phyloP scores from a whole-genome alignment of 164 flowering plant species.

The Echeveria elegans region DNA sequence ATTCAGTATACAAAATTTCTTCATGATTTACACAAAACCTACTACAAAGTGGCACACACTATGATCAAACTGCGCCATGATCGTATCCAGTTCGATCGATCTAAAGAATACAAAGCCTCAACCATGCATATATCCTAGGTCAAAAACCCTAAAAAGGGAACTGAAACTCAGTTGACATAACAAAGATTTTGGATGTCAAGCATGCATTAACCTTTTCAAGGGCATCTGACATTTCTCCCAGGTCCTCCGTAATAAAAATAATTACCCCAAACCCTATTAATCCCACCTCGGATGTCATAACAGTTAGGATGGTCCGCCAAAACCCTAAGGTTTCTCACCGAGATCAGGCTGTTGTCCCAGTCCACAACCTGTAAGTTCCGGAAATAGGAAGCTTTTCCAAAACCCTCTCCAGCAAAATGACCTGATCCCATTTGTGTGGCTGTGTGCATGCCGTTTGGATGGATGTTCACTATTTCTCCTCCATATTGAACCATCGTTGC shows the following conservation, averaged over 20 bases:
- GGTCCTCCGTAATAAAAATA: constrained; percentile 73
- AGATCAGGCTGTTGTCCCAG: constrained; percentile 49
- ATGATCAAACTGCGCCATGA: background rate
- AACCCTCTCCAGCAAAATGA: constrained; percentile 60
- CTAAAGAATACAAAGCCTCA: background rate
- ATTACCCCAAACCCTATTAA: constrained; percentile 52
- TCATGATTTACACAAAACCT: constrained; percentile 3
- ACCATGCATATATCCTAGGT: constrained; percentile 1
- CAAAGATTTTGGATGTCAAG: background rate
- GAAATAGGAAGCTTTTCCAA: constrained; percentile 58
- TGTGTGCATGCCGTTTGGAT: constrained; percentile 29
- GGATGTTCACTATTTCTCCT: constrained; percentile 40
- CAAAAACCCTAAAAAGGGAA: constrained; percentile 1
- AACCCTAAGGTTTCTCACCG: constrained; percentile 33
- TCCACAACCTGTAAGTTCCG: constrained; percentile 53
- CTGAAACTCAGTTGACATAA: background rate
- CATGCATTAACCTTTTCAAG: constrained; percentile 19
- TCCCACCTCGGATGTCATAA: constrained; percentile 49
- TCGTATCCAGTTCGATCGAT: background rate
- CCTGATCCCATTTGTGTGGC: constrained; percentile 71
- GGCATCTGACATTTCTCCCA: constrained; percentile 53
- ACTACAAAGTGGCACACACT: background rate
- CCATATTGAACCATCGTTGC: constrained; percentile 52
- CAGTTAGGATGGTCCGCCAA: constrained; percentile 59
- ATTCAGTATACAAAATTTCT: background rate